Conservation (phyloP, 2,329 filamentous ascomycete genomes). For the Trichothecium sympodiale region DNA sequence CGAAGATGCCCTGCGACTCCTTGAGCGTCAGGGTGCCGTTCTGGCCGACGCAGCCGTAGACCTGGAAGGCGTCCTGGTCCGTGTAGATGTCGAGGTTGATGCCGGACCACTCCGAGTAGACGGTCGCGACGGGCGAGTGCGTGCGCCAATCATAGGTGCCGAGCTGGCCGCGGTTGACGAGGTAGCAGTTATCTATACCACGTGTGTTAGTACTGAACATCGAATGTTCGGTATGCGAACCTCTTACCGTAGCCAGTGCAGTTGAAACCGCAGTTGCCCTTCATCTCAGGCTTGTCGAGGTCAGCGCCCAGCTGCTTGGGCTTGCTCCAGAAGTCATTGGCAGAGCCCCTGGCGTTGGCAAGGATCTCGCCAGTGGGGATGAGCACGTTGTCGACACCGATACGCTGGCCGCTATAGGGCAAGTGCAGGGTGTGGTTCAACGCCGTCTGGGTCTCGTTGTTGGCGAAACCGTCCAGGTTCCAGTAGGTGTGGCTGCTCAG, state of each 20-base stretch:
- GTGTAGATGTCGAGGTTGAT: constrained; percentile 73
- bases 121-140: constrained; percentile 47
- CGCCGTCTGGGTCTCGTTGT: constrained; percentile 52
- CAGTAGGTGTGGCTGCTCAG: constrained; percentile 66
- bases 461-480: constrained; percentile 72
- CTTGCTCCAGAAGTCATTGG: constrained; percentile 73
- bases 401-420: constrained; percentile 60
- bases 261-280: constrained; percentile 65
- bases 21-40: constrained; percentile 63
- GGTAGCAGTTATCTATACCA: constrained; percentile 51
- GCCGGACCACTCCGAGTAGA: constrained; percentile 66
- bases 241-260: constrained; percentile 74
- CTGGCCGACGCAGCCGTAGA: constrained; percentile 73
- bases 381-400: constrained; percentile 58
- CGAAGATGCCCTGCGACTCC: constrained; percentile 53
- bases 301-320: constrained; percentile 72
- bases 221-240: too few species aligned
- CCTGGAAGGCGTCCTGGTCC: constrained; percentile 79
- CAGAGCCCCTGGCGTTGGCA: constrained; percentile 53
- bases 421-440: constrained; percentile 64
- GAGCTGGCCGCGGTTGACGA: constrained; percentile 50
- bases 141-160: constrained; percentile 53
- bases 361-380: constrained; percentile 68
- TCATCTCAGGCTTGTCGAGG: constrained; percentile 48
- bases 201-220: constrained; percentile 7